Percentiles rank a stretch among this genome's conserved stretches.
These are phyloP conservation scores for Jackrogersella minutella DNA, from an alignment of 495 filamentous ascomycete genomes.

Conservation along the genomic window DNA sequence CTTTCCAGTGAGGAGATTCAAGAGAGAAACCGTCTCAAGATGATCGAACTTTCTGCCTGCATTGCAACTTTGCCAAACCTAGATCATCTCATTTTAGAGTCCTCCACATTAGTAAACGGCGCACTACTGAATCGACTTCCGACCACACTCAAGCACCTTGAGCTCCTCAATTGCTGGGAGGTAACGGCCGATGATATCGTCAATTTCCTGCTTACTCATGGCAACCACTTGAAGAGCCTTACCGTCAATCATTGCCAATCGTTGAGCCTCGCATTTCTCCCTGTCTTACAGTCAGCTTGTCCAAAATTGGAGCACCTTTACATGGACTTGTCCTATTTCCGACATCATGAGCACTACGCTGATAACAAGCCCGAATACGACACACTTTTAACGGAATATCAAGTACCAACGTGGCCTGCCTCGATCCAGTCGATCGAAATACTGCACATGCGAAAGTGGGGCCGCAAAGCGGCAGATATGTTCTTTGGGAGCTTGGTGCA, in stretches of 20 bases:
- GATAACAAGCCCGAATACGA: constrained; percentile 77
- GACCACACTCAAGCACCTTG: constrained; percentile 66
- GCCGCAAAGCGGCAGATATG: constrained; percentile 65
- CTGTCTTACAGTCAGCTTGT: constrained; percentile 66
- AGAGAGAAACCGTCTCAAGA: constrained; percentile 44
- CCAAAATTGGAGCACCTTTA: constrained; percentile 71
- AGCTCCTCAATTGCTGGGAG: constrained; percentile 77
- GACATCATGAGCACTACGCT: constrained; percentile 55
- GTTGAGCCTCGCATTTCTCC: constrained; percentile 75
- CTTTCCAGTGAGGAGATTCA: constrained; percentile 40
- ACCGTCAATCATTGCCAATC: constrained; percentile 78
- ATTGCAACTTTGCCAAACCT: constrained; percentile 68
- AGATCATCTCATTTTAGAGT: constrained; percentile 70
- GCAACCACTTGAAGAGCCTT: constrained; percentile 67
- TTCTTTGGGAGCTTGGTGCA: constrained; percentile 81
- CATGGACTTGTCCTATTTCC: constrained; percentile 77
- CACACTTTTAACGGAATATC: constrained; percentile 62
- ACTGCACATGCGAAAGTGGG: constrained; percentile 75
- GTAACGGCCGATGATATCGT: constrained; percentile 66
- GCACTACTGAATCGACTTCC: constrained; percentile 69
- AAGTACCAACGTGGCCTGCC: constrained; percentile 78
- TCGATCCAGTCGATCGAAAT: constrained; percentile 75
- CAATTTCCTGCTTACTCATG: constrained; percentile 68
- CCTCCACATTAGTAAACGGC: constrained; percentile 69
- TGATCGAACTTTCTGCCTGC: constrained; percentile 62